Conservation (phyloP, 2,329 filamentous ascomycete genomes). For the Parafenestella ontariensis region DNA sequence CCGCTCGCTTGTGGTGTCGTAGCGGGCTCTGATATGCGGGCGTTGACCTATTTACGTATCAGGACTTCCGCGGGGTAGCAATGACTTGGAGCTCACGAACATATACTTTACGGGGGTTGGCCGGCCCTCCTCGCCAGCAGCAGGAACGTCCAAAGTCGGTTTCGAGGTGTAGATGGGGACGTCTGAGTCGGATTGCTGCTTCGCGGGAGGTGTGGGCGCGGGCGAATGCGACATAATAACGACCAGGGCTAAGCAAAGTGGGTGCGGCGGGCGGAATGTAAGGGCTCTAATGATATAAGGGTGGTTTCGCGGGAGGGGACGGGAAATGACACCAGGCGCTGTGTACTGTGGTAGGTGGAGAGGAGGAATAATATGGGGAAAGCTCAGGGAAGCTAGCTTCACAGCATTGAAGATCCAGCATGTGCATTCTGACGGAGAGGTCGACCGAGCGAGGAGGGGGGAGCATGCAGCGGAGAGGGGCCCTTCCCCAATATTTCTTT, state of each 20-base stretch:
- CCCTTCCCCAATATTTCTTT: constrained; percentile 12
- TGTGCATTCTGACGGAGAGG: constrained; percentile 1
- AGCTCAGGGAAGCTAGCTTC: constrained; percentile 6
- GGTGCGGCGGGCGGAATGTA: constrained; percentile 1
- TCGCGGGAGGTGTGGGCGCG: constrained; percentile 21
- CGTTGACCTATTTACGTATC: constrained; percentile 56
- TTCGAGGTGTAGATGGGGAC: constrained; percentile 54
- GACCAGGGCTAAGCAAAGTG: constrained; percentile 7
- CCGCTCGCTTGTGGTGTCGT: constrained; percentile 68
- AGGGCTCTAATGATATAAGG: constrained; percentile 4
- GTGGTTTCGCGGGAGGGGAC: not conserved
- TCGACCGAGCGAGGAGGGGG: constrained; percentile 3
- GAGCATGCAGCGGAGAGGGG: constrained; percentile 11
- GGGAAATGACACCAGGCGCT: constrained; percentile 1
- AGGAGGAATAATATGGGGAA: constrained; percentile 22
- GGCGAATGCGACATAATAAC: constrained; percentile 22
- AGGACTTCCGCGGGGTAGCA: constrained; percentile 35
- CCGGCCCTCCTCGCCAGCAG: constrained; percentile 47
- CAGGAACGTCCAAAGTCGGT: constrained; percentile 56
- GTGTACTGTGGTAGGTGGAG: constrained; percentile 7
- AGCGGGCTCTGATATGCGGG: constrained; percentile 68
- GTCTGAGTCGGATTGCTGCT: constrained; percentile 34
- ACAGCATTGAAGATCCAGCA: constrained; percentile 13
- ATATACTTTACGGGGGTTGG: constrained; percentile 58
- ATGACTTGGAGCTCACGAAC: constrained; percentile 44